Base-by-base conservation (phyloP, 495 filamentous ascomycete genomes). In the Glonium stellatum region DNA sequence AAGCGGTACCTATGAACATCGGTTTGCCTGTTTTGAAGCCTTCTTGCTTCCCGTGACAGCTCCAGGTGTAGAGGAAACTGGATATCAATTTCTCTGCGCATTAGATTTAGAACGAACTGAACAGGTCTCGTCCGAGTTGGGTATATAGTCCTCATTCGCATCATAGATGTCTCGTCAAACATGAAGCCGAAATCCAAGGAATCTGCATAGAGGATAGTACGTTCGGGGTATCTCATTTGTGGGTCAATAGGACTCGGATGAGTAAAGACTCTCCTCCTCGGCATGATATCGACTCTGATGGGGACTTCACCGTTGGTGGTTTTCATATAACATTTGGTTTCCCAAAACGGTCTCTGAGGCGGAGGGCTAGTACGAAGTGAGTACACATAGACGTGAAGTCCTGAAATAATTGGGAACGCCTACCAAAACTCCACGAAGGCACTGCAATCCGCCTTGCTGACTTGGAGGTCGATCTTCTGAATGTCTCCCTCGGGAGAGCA, bases 101-200 rank as follows among this genome's bases (percentile, higher is more conserved):
- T 27, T 9, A 77, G 59, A 53, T 74, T 67, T 1, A 78, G 63
- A 11, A 57, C 36, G 25, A 77, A 55, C 35, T 57, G 56, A 39
- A 76, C 54, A 1, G 48, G 57, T 22, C 25, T 12, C 11, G 9
- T 31, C 13, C 56, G 25, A 35, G 27, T 59, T 11, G 65, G 27
- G 4, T 44, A 13, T 1, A 76, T 56, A 0, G 68, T 75, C 13
- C 75, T 67, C 71, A 86, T 79, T 0, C 54, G 66, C 73, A 80
- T 79, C 72, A 88, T 78, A 5, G 70, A 67, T 0, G 67, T 67
- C 5, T 70, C 67, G 5, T 74, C 59, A 25, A 74, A 59, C 63
- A 82, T 76, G 21, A 87, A 60, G 0, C 85, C 85, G 57, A 87
- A 70, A 25, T 62, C 59, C n/a, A 72, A 52, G 21, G 56, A 36